Evolutionary conservation across 768 basidiomycete species (phyloP).

Genomic region (Boletus sp.): DNA sequence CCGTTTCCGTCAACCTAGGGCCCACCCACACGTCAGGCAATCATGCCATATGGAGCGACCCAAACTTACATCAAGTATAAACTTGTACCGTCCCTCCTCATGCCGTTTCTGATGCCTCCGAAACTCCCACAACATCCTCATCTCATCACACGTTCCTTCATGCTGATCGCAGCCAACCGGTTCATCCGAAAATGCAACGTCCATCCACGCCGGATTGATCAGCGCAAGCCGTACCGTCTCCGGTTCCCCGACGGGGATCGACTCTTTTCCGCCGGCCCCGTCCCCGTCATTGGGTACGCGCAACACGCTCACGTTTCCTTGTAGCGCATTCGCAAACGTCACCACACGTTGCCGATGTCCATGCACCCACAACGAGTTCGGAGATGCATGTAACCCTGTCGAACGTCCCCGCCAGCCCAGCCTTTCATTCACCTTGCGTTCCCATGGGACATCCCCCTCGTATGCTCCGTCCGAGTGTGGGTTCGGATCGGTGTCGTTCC

Average conservation of each 20-base stretch:
- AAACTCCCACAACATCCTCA: constrained; percentile 51
- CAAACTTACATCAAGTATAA: constrained; percentile 51
- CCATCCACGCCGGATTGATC: constrained; percentile 55
- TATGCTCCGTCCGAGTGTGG: constrained; percentile 15
- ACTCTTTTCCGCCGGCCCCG: no score
- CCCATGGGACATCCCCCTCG: constrained; percentile 58
- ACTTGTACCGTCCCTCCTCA: constrained; percentile 58
- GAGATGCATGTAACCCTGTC: constrained; percentile 56
- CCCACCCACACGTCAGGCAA: not conserved
- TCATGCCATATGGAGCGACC: not conserved
- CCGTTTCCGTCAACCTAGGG: constrained; percentile 58
- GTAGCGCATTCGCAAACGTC: constrained; percentile 37
- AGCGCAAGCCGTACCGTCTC: constrained; percentile 34
- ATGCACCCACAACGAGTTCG: constrained; percentile 42
- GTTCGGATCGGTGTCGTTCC: constrained; percentile 37
- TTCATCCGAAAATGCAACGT: constrained; percentile 52
- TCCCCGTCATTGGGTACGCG: no score
- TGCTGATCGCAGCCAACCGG: constrained; percentile 41
- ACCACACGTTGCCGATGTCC: constrained; percentile 52
- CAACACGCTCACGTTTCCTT: constrained; percentile 40
- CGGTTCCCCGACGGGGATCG: constrained; percentile 35
- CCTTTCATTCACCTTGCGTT: constrained; percentile 56
- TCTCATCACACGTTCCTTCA: constrained; percentile 35
- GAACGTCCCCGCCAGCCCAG: constrained; percentile 73
- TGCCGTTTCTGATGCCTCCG: constrained; percentile 38